Evolutionary conservation across 805 yeast species (phyloP), one percentile per base, ranked within the genome.

Genomic region (Spathaspora passalidarum): DNA sequence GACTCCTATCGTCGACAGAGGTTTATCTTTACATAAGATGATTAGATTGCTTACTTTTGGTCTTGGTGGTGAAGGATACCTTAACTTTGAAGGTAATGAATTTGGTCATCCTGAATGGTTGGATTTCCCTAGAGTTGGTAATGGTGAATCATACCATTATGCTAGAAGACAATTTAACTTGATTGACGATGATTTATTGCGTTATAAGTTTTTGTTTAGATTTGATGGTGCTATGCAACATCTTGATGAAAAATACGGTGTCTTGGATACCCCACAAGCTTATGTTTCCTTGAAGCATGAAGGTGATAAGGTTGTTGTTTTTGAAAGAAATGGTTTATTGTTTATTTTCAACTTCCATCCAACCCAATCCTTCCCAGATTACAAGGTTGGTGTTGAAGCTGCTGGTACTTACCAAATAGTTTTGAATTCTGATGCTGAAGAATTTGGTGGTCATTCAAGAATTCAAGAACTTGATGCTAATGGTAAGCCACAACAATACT

Each of bases 21-120:
- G 99, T 29, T 68, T 94, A 37, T 82, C 96, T 16, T 73, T 92
- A 51, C 99, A 92, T 69, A 92, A 92, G 63, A 66, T 94, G 81
- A 94, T 92, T 50, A 78, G 99, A 53, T 73, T 94, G 45, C 56
- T 91, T 18, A 92, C 98, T 1, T 91, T 88, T 56, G 73, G 91
- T 1, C 73, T 92, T n/a, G 98, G 98, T 40, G 99, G 99, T 46
- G 98, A 92, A 66, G 97, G 96, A 0, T 92, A 92, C 61, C 78
- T 92, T 61, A 92, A 91, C 63, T 92, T 92, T 63, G 97, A 92
- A 73, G 98, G 99, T 47, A 92, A 92, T 60, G 99, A 92, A 68
- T 92, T 94, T 69, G 99, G 99, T 14, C 99, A 92, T 59, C 99
- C 98, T 2, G 99, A 92, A 63, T 92, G 99, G 99, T 78, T 94